Evolutionary conservation across 1,139 yeast genomes (phyloP).

Genomic region (Candida mesenterica): DNA sequence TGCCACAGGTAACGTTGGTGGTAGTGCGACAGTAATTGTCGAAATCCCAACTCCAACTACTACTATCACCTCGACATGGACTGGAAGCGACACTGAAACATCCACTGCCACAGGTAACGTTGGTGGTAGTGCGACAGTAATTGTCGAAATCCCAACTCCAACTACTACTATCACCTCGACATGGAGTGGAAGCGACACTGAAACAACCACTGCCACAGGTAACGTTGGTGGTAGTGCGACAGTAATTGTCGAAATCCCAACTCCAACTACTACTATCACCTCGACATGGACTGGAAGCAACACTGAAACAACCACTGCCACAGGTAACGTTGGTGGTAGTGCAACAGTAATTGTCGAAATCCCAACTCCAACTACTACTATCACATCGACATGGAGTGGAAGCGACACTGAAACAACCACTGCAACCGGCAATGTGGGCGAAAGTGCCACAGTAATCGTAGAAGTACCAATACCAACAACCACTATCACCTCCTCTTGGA

Average conservation of each 20-base stretch:
- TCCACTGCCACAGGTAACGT: conserved; percentile 9
- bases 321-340: conserved; percentile 14
- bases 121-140: conserved; percentile 9
- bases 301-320: conserved; percentile 8
- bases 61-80: conserved; percentile 9
- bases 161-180: neutral
- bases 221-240: neutral
- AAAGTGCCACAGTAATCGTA: conserved; percentile 2
- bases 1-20: conserved; percentile 7
- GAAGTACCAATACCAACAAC: conserved; percentile 1
- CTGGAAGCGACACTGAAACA: conserved; percentile 7
- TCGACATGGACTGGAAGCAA: conserved; percentile 4
- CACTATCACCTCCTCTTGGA: conserved; percentile 2
- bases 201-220: neutral
- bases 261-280: conserved; percentile 11
- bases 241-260: conserved; percentile 9
- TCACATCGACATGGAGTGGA: conserved; percentile 1
- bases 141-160: conserved; percentile 4
- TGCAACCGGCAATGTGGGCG: neutral
- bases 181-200: neutral
- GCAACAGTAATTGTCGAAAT: conserved; percentile 7
- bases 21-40: conserved; percentile 6
- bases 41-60: conserved; percentile 10
- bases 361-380: conserved; percentile 11
- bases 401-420: conserved; percentile 1